Conservation (phyloP, 1,284 basidiomycete genomes). For the Moesziomyces aphidis region DNA sequence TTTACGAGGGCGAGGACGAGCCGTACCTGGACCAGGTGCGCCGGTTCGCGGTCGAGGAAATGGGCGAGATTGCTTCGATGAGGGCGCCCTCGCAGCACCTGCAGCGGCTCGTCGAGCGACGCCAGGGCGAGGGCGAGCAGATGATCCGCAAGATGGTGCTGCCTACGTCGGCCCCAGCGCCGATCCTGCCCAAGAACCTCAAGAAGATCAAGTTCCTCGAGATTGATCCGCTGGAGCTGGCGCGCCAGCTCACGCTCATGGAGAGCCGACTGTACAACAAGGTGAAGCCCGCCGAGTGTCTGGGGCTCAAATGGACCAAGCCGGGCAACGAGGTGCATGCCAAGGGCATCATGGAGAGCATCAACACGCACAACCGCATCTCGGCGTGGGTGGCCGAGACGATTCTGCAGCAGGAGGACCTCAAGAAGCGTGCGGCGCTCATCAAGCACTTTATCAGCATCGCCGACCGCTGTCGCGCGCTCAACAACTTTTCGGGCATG, state of each 20-base stretch:
- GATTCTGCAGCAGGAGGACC: constrained; percentile 86
- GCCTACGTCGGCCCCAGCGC: constrained; percentile 69
- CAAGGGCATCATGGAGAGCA: constrained; percentile 86
- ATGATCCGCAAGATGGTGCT: constrained; percentile 62
- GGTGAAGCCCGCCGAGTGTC: constrained; percentile 90
- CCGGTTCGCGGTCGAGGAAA: constrained; percentile 66
- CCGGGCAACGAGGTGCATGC: constrained; percentile 65
- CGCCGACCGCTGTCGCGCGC: constrained; percentile 86
- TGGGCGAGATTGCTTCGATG: constrained; percentile 54
- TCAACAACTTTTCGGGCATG: constrained; percentile 96
- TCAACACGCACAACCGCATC: constrained; percentile 85
- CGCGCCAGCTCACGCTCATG: constrained; percentile 92
- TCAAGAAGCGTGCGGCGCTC: constrained; percentile 81
- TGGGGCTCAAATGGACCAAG: constrained; percentile 72
- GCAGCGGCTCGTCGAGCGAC: constrained; percentile 66
- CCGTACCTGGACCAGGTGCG: constrained; percentile 63
- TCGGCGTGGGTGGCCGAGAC: constrained; percentile 96
- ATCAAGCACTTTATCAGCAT: constrained; percentile 93
- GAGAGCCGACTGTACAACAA: constrained; percentile 88
- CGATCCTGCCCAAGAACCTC: constrained; percentile 79
- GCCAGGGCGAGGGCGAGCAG: constrained; percentile 57
- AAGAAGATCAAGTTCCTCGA: constrained; percentile 87
- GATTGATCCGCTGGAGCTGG: constrained; percentile 89
- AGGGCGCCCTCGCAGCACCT: constrained; percentile 62
- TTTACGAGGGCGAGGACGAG: constrained; percentile 67